Evolutionary conservation across 495 filamentous ascomycete species (phyloP).

Genomic region (Neurospora sp.): DNA sequence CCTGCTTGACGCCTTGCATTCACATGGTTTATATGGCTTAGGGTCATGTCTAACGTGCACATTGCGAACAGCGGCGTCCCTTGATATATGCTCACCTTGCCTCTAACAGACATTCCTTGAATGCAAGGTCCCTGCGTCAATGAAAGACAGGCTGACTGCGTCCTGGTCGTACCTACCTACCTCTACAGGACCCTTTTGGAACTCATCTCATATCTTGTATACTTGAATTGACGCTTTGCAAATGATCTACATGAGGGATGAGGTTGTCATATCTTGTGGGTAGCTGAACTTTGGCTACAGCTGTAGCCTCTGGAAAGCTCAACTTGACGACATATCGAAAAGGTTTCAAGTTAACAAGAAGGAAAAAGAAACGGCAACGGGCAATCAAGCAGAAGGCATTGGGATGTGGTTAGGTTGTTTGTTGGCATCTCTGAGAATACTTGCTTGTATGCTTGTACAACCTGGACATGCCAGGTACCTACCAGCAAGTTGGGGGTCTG

Average conservation of each 20-base stretch:
- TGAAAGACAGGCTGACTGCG: background rate
- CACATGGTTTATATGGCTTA: background rate
- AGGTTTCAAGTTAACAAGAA: background rate
- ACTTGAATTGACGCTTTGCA: background rate
- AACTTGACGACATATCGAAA: background rate
- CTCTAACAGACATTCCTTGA: background rate
- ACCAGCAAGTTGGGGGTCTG: background rate
- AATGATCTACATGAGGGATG: background rate
- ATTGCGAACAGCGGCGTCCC: background rate
- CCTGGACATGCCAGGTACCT: background rate
- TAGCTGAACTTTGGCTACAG: background rate
- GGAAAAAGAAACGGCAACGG: background rate
- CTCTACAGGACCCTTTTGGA: slow-evolving; percentile 1
- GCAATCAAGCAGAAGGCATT: background rate
- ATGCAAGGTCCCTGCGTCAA: background rate
- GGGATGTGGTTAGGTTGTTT: background rate
- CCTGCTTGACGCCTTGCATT: background rate
- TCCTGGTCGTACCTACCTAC: background rate
- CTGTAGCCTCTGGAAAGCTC: background rate
- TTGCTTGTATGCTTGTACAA: background rate
- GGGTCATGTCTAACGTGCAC: background rate
- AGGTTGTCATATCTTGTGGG: background rate
- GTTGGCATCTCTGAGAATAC: background rate
- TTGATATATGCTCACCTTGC: background rate
- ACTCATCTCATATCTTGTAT: background rate